Evolutionary conservation across 2,329 filamentous ascomycete genomes (phyloP), one percentile per base, ranked within the genome.

Genomic region (Fusarium phyllophilum): DNA sequence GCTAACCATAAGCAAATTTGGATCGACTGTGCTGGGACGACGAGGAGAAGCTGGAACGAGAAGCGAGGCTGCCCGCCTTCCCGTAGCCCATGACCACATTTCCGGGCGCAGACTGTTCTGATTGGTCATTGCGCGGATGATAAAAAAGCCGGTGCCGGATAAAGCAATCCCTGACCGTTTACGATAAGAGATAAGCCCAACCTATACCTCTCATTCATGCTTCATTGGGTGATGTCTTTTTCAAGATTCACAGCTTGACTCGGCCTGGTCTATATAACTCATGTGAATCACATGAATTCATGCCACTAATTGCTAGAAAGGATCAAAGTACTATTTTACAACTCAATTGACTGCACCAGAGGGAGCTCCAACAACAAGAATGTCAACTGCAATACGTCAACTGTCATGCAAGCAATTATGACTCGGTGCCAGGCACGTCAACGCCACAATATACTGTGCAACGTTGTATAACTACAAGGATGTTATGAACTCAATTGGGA

Each of bases 51-150:
- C 72, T 76, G 74, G 69, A 79, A 71, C 66, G 65, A 75, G 77
- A 72, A 79, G 72, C 76, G 75, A 79, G 78, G 76, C 78, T 79
- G 78, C 78, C 78, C 78, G 75, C 78, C 78, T 76, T 78, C 70
- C 74, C 68, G 67, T 74, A 68, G 72, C 76, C 75, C 78, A 79
- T 79, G 77, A 79, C 75, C 72, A 79, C 78, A 79, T 78, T 76
- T 77, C 68, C 70, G 64, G 31, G 55, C 46, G 45, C 64, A 34
- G 72, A 52, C 72, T 73, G 72, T 73, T 71, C 74, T 75, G 68
- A 70, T 70, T 73, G 58, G 38, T 18, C 49, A 18, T 24, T 17
- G 2, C 6, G 6, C 77, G 79, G 78, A 46, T 55, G 59, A 68
- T 75, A 55, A 51, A 76, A 79, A 68, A 58, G 45, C 77, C 77